Conservation (phyloP, 106 monocot genomes). For the Dendrobium officinale region DNA sequence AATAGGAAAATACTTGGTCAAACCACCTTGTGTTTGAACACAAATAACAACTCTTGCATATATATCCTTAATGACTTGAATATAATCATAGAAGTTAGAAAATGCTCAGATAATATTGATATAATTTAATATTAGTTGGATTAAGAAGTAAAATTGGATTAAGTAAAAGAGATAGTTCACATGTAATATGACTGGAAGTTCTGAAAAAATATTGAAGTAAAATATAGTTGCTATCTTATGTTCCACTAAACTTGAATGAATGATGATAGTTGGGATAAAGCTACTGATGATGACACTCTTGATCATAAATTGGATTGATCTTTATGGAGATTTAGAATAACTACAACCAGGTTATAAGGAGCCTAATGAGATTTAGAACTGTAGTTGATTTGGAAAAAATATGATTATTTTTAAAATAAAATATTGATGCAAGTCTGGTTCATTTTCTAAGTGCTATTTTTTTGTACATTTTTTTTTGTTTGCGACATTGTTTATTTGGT, state of each 20-base stretch:
- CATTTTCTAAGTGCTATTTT: not conserved
- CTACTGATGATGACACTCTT: not conserved
- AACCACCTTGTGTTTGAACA: too few species aligned
- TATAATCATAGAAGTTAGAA: not conserved
- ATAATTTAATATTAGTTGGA: not conserved
- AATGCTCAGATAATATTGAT: not conserved
- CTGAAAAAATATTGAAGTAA: not conserved
- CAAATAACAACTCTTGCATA: too few species aligned
- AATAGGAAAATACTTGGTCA: too few species aligned
- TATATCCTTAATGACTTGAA: too few species aligned
- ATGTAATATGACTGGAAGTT: not conserved
- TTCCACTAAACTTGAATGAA: not conserved
- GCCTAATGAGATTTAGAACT: not conserved
- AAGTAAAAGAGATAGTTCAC: not conserved
- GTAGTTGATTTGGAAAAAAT: too few species aligned
- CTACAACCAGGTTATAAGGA: not conserved
- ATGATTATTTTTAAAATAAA: not conserved
- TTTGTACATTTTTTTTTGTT: not conserved
- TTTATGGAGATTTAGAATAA: not conserved
- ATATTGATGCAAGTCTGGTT: not conserved
- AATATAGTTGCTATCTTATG: not conserved
- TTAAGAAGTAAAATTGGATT: not conserved
- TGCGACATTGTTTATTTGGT: not conserved
- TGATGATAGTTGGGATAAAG: not conserved
- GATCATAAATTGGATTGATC: not conserved